Conservation (phyloP, 768 basidiomycete genomes). For the Pulveroboletus sp. region DNA sequence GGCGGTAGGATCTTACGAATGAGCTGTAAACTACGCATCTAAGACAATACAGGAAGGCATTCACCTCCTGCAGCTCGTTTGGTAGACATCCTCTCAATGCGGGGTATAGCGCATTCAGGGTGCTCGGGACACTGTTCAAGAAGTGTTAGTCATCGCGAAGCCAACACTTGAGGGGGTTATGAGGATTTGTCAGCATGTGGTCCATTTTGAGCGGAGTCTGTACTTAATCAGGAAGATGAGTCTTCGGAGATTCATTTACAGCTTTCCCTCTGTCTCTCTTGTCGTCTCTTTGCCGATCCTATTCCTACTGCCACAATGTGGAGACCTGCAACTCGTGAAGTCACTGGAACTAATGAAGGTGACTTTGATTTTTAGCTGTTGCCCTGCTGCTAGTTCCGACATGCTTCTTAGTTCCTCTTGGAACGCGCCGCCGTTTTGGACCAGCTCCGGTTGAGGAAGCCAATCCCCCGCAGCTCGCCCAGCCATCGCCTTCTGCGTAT, state of each 20-base stretch:
- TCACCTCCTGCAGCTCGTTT: conserved; percentile 41
- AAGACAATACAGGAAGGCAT: not conserved
- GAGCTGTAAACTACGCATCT: not conserved
- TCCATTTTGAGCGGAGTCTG: conserved; percentile 33
- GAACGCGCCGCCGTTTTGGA: conserved; percentile 86
- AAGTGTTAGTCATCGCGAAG: conserved; percentile 5
- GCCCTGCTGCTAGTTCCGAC: conserved; percentile 11
- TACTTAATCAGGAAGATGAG: conserved; percentile 18
- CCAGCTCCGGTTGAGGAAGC: conserved; percentile 79
- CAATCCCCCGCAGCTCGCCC: conserved; percentile 79
- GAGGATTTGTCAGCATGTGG: conserved; percentile 24
- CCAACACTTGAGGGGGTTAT: not conserved
- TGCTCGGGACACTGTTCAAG: not conserved
- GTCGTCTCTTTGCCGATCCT: conserved; percentile 9
- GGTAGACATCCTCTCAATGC: conserved; percentile 28
- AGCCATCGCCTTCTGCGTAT: conserved; percentile 83
- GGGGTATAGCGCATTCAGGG: not conserved
- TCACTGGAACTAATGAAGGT: conserved; percentile 93
- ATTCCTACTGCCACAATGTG: conserved; percentile 57
- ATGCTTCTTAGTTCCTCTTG: conserved; percentile 61
- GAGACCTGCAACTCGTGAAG: conserved; percentile 84
- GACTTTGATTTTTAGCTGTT: conserved; percentile 22
- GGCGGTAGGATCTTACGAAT: conserved; percentile 17
- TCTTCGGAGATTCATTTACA: conserved; percentile 34
- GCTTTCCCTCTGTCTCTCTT: conserved; percentile 16